Percentiles rank a stretch among this genome's conserved stretches.
These are phyloP conservation scores for Lepidium africanum DNA, from an alignment of 345 rosid genomes.

Conservation along the genomic window DNA sequence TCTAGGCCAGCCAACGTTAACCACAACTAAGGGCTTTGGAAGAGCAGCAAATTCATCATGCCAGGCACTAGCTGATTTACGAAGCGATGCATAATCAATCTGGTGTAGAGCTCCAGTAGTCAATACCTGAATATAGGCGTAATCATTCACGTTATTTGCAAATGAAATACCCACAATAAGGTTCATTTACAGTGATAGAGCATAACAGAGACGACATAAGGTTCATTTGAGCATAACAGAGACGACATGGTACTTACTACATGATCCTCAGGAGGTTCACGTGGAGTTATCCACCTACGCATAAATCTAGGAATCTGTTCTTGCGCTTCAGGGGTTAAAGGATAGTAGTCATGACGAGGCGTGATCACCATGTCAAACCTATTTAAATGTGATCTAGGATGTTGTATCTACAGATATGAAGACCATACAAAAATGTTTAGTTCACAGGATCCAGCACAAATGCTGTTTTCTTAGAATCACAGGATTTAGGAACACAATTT, in stretches of 20 bases:
- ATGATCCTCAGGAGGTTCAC: conserved; percentile 67
- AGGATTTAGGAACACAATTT: background rate
- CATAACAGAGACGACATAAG: background rate
- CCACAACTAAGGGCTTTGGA: conserved; percentile 87
- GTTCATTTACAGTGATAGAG: background rate
- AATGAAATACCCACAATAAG: conserved; percentile 1
- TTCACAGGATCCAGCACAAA: background rate
- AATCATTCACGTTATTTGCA: background rate
- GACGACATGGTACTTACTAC: conserved; percentile 42
- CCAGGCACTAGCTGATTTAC: conserved; percentile 83
- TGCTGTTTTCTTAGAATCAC: background rate
- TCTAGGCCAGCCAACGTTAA: conserved; percentile 89
- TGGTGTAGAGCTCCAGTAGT: conserved; percentile 88
- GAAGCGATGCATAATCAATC: conserved; percentile 76
- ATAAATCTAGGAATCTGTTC: conserved; percentile 72
- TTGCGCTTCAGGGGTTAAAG: conserved; percentile 70
- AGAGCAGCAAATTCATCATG: conserved; percentile 86
- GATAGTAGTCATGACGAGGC: conserved; percentile 88
- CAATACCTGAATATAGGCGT: conserved; percentile 51
- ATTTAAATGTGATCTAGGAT: conserved; percentile 76
- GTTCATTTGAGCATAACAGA: background rate
- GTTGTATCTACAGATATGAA: conserved; percentile 57
- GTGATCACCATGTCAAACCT: conserved; percentile 96
- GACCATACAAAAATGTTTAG: background rate
- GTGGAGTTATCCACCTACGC: conserved; percentile 73